These are phyloP conservation scores for Calocybe cyanea DNA, from an alignment of 768 basidiomycete genomes.

Conservation along the genomic window DNA sequence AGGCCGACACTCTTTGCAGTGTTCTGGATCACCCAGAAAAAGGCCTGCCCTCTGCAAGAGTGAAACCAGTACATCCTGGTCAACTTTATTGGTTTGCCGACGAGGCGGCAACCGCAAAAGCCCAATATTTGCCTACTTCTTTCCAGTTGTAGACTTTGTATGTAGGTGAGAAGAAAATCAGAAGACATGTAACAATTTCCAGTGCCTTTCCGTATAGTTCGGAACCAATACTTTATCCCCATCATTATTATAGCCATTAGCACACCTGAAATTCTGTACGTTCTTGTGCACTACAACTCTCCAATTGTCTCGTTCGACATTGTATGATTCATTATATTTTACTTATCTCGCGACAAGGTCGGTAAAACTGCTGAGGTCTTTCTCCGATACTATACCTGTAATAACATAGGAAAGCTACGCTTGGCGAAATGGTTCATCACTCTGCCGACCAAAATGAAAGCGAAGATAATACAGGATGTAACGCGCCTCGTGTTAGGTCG, in stretches of 20 bases:
- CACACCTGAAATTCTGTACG: no score
- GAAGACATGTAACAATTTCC: background rate
- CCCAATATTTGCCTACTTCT: slow-evolving; percentile 50
- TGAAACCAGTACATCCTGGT: slow-evolving; percentile 75
- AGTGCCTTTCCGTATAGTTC: no score
- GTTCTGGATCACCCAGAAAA: slow-evolving; percentile 81
- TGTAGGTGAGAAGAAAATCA: background rate
- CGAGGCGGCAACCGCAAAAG: slow-evolving; percentile 69
- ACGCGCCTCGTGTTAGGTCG: slow-evolving; percentile 89
- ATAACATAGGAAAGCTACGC: slow-evolving; percentile 75
- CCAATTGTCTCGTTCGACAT: no score
- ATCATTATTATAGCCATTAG: no score
- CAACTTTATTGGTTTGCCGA: slow-evolving; percentile 95
- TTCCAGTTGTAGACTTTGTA: slow-evolving; percentile 45
- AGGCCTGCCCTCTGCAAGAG: slow-evolving; percentile 79
- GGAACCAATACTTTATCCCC: no score
- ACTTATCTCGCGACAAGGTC: slow-evolving; percentile 88
- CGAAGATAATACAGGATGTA: slow-evolving; percentile 93
- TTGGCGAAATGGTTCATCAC: slow-evolving; percentile 96
- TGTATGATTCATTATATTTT: slow-evolving; percentile 89
- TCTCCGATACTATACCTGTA: background rate
- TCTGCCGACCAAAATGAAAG: slow-evolving; percentile 72
- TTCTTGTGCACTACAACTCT: no score
- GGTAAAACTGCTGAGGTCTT: background rate
- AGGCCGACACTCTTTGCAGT: slow-evolving; percentile 66